Percentiles rank a stretch among this genome's conserved stretches.
Conservation (phyloP, 768 basidiomycete genomes). For the Hortiboletus flavorubellus region DNA sequence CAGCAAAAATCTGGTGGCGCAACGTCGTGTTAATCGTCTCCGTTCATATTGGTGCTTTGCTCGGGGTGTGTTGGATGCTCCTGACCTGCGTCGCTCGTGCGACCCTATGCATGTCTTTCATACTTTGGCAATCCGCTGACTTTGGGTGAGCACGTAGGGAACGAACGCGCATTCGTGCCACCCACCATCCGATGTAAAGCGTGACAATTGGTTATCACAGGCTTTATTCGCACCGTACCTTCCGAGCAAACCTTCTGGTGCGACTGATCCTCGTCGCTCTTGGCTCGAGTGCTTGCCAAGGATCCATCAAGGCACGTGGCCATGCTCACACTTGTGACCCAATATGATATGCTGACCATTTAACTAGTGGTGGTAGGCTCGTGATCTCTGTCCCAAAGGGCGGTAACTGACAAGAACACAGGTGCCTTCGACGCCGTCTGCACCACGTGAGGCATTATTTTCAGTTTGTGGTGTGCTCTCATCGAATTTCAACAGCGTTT, state of each 20-base stretch:
- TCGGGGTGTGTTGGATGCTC: slow-evolving; percentile 6
- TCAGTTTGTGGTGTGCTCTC: not conserved
- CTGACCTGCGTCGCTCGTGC: not conserved
- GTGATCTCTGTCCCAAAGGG: not conserved
- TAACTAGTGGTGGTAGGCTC: slow-evolving; percentile 8
- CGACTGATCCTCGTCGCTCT: slow-evolving; percentile 2
- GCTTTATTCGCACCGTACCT: slow-evolving; percentile 7
- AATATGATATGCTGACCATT: not conserved
- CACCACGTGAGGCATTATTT: slow-evolving; percentile 3
- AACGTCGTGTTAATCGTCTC: not conserved
- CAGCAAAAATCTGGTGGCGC: slow-evolving; percentile 7
- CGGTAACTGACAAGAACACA: not conserved
- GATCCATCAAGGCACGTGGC: slow-evolving; percentile 6
- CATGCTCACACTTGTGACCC: not conserved
- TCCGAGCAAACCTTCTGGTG: slow-evolving; percentile 1
- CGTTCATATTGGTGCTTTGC: slow-evolving; percentile 6
- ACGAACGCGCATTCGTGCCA: not conserved
- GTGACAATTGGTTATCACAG: slow-evolving; percentile 14
- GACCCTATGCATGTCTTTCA: slow-evolving; percentile 2
- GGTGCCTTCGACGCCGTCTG: slow-evolving; percentile 12
- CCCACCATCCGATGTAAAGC: slow-evolving; percentile 4
- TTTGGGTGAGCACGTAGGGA: slow-evolving; percentile 7
- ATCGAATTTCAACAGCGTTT: slow-evolving; percentile 1
- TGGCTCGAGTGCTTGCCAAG: slow-evolving; percentile 9
- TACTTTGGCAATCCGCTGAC: slow-evolving; percentile 6